Conservation (phyloP, 768 basidiomycete species). For the Phlebiopsis flavidoalba region DNA sequence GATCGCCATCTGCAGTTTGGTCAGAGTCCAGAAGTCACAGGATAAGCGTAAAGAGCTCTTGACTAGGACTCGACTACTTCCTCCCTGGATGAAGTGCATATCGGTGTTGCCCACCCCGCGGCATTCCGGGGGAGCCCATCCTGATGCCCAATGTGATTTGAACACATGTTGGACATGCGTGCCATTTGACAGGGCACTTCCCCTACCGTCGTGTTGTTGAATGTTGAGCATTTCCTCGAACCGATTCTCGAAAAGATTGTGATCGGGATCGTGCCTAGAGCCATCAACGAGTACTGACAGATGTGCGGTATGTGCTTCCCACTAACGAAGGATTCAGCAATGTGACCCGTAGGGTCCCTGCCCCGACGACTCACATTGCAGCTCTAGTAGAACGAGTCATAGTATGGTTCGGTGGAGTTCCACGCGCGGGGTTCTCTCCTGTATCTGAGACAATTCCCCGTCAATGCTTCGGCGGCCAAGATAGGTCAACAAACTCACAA, state of each 20-base stretch:
- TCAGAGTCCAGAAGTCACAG: neutral
- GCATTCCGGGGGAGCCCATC: slow-evolving; percentile 69
- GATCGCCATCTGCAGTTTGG: slow-evolving; percentile 47
- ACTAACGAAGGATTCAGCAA: slow-evolving; percentile 28
- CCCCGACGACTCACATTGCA: slow-evolving; percentile 45
- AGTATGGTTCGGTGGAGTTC: slow-evolving; percentile 62
- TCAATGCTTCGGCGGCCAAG: neutral
- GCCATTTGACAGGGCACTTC: neutral
- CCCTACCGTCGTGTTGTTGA: slow-evolving; percentile 54
- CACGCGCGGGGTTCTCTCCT: slow-evolving; percentile 60
- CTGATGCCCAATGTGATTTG: slow-evolving; percentile 17
- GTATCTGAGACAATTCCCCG: slow-evolving; percentile 35
- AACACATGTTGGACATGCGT: too few species aligned
- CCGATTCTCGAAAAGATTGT: slow-evolving; percentile 55
- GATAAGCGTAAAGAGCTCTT: neutral
- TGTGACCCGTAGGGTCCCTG: too few species aligned
- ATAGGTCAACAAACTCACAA: slow-evolving; percentile 33
- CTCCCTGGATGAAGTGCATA: slow-evolving; percentile 52
- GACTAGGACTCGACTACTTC: slow-evolving; percentile 45
- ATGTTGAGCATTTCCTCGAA: slow-evolving; percentile 65
- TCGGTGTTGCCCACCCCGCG: slow-evolving; percentile 51
- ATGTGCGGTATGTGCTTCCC: slow-evolving; percentile 65
- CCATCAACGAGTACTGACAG: slow-evolving; percentile 59
- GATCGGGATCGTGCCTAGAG: slow-evolving; percentile 56
- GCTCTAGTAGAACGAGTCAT: slow-evolving; percentile 61